A percentile compares a stretch with the other conserved stretches of the same genome.
Evolutionary conservation across 495 filamentous ascomycete species (phyloP).

Genomic region (Cryomyces minteri): DNA sequence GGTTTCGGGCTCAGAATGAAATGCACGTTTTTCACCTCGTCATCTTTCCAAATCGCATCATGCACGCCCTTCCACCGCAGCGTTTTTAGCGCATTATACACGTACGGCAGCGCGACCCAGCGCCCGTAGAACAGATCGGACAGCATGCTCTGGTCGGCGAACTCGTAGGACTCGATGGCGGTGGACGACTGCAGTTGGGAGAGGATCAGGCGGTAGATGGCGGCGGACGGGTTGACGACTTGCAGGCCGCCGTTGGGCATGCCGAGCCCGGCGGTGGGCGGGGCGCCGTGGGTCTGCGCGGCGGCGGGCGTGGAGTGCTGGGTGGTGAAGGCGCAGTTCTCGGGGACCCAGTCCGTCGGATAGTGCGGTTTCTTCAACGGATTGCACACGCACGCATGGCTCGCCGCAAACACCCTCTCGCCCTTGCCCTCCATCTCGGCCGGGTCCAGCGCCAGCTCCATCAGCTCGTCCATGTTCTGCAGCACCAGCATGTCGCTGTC

Average conservation of each 20-base stretch:
- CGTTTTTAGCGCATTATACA: slow-evolving; percentile 74
- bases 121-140: slow-evolving; percentile 42
- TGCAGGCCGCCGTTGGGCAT: slow-evolving; percentile 59
- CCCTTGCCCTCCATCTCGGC: slow-evolving; percentile 31
- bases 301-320: slow-evolving; percentile 39
- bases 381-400: slow-evolving; percentile 71
- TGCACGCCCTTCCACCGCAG: slow-evolving; percentile 51
- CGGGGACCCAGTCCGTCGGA: slow-evolving; percentile 49
- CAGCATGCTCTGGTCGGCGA: slow-evolving; percentile 60
- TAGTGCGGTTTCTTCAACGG: slow-evolving; percentile 59
- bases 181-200: slow-evolving; percentile 25
- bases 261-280: slow-evolving; percentile 33
- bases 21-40: slow-evolving; percentile 60
- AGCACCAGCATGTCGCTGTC: slow-evolving; percentile 71
- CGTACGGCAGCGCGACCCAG: slow-evolving; percentile 60
- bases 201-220: slow-evolving; percentile 36
- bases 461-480: slow-evolving; percentile 72
- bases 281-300: slow-evolving; percentile 37
- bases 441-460: slow-evolving; percentile 51
- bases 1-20: slow-evolving; percentile 69
- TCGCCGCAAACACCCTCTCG: slow-evolving; percentile 47
- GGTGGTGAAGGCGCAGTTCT: slow-evolving; percentile 56
- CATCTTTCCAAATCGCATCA: slow-evolving; percentile 53
- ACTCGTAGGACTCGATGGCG: slow-evolving; percentile 36
- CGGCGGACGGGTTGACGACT: slow-evolving; percentile 45